Percentiles rank a stretch among this genome's conserved stretches.
phyloP scores from a whole-genome alignment of 306 rosid species.

The Boehmeria nivea region DNA sequence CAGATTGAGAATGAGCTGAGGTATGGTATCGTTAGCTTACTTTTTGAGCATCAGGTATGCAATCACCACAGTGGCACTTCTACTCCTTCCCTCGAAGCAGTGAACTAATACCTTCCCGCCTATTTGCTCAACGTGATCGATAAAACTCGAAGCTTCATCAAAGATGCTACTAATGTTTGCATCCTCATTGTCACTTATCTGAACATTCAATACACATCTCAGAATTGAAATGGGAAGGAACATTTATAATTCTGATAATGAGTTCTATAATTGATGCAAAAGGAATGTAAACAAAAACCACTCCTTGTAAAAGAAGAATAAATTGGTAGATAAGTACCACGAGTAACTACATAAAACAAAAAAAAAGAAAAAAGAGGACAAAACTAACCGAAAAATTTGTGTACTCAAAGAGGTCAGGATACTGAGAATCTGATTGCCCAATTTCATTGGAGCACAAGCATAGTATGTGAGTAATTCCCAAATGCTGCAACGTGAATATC shows the following conservation, averaged over 20 bases:
- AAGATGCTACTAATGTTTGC: constrained; percentile 64
- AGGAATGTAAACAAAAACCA: neutral
- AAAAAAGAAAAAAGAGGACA: too few relatives aligned
- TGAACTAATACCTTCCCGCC: constrained; percentile 82
- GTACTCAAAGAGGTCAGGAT: constrained; percentile 68
- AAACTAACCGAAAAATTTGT: constrained; percentile 70
- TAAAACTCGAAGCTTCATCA: constrained; percentile 72
- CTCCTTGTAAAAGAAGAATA: neutral
- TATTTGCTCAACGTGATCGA: constrained; percentile 58
- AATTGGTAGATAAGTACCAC: too few relatives aligned
- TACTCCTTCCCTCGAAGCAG: constrained; percentile 95
- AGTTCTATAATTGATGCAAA: too few relatives aligned
- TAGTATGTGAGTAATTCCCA: constrained; percentile 74
- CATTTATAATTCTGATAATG: too few relatives aligned
- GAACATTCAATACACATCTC: neutral
- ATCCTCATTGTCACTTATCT: constrained; percentile 74
- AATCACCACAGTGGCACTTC: constrained; percentile 85
- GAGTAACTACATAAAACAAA: too few relatives aligned
- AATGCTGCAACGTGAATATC: constrained; percentile 68
- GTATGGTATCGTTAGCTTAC: constrained; percentile 39
- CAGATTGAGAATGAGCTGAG: too few relatives aligned
- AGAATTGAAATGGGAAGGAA: too few relatives aligned
- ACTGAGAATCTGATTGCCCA: constrained; percentile 95
- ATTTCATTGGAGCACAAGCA: constrained; percentile 92
- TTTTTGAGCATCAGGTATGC: constrained; percentile 92